Evolutionary conservation across 768 basidiomycete genomes (phyloP).

Genomic region (Cyclocybe cylindracea): DNA sequence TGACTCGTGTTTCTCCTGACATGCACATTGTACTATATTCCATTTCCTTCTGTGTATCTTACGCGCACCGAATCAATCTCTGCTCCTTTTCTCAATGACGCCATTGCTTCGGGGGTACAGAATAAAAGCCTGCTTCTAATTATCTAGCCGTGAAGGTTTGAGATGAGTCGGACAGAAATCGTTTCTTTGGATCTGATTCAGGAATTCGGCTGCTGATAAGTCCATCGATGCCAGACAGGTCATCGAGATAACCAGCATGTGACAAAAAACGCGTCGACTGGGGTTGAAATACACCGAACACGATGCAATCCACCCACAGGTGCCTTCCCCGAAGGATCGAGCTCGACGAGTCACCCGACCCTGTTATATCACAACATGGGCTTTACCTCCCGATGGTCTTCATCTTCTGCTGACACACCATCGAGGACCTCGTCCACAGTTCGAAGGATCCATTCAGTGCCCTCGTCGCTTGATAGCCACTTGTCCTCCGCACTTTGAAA

Average conservation of each 20-base stretch:
- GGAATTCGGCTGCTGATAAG: slow-evolving; percentile 9
- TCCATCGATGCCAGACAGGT: slow-evolving; percentile 27
- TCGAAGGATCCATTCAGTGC: slow-evolving; percentile 86
- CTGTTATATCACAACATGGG: slow-evolving; percentile 57
- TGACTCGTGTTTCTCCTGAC: slow-evolving; percentile 7
- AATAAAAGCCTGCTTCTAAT: neutral
- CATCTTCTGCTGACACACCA: slow-evolving; percentile 57
- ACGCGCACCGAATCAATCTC: slow-evolving; percentile 11
- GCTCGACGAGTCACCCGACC: slow-evolving; percentile 37
- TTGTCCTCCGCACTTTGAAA: slow-evolving; percentile 67
- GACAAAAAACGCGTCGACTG: slow-evolving; percentile 25
- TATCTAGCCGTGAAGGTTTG: slow-evolving; percentile 23
- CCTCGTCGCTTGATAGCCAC: slow-evolving; percentile 85
- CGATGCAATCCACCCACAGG: slow-evolving; percentile 39
- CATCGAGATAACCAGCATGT: slow-evolving; percentile 29
- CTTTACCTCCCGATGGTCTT: slow-evolving; percentile 39
- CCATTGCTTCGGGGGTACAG: slow-evolving; percentile 9
- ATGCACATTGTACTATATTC: slow-evolving; percentile 19
- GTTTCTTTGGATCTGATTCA: slow-evolving; percentile 10
- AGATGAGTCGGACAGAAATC: slow-evolving; percentile 14
- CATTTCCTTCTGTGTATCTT: slow-evolving; percentile 20
- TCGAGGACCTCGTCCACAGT: slow-evolving; percentile 81
- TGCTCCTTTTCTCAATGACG: slow-evolving; percentile 19
- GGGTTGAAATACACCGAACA: slow-evolving; percentile 36
- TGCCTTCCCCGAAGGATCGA: slow-evolving; percentile 26